These are phyloP conservation scores for Uronychia setigera DNA, from an alignment of 73 alveolate genomes.

Conservation along the genomic window DNA sequence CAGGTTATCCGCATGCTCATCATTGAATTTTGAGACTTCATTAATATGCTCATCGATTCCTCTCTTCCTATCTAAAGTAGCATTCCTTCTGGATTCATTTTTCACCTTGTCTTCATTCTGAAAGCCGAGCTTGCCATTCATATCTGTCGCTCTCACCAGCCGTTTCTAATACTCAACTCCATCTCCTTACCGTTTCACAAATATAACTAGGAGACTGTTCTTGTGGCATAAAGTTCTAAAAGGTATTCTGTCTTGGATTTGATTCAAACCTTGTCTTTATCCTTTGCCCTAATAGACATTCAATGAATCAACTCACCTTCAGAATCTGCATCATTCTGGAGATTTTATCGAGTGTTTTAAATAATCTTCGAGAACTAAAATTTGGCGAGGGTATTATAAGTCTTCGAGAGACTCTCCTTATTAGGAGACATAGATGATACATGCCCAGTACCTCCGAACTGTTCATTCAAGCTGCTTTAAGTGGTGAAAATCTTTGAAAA, in stretches of 20 bases:
- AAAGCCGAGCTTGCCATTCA: not conserved
- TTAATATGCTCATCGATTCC: not conserved
- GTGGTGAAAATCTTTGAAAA: not conserved
- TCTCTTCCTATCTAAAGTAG: not conserved
- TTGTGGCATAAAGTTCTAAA: not conserved
- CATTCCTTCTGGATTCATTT: not conserved
- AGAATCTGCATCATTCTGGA: not conserved
- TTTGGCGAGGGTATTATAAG: not conserved
- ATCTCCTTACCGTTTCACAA: not conserved
- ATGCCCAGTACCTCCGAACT: not conserved
- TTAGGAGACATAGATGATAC: not conserved
- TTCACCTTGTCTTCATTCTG: not conserved
- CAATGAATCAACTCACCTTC: not conserved
- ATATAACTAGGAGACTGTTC: not conserved
- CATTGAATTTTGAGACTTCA: not conserved
- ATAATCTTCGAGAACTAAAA: not conserved
- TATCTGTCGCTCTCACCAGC: not conserved
- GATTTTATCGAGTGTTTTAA: not conserved
- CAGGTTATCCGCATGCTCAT: not conserved
- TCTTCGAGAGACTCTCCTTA: not conserved
- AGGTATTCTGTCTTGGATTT: not conserved
- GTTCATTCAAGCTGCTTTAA: not conserved
- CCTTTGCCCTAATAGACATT: not conserved
- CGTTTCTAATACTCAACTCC: not conserved
- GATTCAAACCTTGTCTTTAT: not conserved